These are phyloP conservation scores for Sesbania bispinosa DNA, from an alignment of 306 rosid genomes.

Conservation along the genomic window DNA sequence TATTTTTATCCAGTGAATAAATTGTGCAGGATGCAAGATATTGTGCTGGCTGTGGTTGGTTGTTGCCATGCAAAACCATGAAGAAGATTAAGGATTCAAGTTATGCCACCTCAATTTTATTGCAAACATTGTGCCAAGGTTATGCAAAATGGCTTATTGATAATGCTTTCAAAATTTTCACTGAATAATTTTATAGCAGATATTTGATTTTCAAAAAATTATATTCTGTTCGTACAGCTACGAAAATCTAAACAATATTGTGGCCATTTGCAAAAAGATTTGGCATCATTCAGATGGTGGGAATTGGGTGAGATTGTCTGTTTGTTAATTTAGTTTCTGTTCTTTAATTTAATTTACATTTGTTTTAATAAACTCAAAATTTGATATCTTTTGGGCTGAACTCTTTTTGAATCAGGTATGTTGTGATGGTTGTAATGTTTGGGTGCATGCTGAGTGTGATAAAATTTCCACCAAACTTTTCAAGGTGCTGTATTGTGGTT, in stretches of 20 bases:
- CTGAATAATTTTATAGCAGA: conserved; percentile 4
- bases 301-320: conserved; percentile 77
- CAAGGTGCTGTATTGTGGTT: conserved; percentile 50
- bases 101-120: conserved; percentile 40
- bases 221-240: conserved; percentile 45
- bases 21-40: conserved; percentile 62
- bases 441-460: conserved; percentile 98
- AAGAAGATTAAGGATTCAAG: conserved; percentile 57
- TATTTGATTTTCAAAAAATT: conserved; percentile 13
- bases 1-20: conserved; percentile 25
- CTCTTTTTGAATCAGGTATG: conserved; percentile 59
- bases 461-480: conserved; percentile 55
- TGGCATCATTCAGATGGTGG: conserved; percentile 98
- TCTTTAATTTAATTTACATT: not conserved
- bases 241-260: conserved; percentile 88
- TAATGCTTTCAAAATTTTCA: not conserved
- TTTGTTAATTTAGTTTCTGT: conserved; percentile 16
- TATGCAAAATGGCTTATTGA: conserved; percentile 6
- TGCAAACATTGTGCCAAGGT: conserved; percentile 93
- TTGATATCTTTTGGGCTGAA: conserved; percentile 27
- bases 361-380: not conserved
- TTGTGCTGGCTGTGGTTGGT: conserved; percentile 77
- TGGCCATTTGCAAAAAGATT: conserved; percentile 87
- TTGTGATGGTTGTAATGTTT: conserved; percentile 96
- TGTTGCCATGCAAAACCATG: conserved; percentile 50